Conservation (phyloP, 163 green algal species). For the Chloroidium sp. region DNA sequence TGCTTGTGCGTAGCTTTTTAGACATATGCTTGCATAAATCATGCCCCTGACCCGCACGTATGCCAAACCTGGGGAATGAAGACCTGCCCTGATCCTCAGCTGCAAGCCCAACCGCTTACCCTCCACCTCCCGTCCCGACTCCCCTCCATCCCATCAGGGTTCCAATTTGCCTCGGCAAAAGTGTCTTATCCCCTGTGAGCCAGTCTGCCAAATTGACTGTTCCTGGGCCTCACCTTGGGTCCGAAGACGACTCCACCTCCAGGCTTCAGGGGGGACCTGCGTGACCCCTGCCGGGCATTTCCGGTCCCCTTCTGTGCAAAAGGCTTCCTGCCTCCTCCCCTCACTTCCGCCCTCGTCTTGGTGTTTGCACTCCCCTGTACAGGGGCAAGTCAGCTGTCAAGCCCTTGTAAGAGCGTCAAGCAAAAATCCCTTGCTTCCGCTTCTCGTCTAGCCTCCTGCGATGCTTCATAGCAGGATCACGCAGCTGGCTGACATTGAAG, state of each 20-base stretch:
- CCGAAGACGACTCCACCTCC: slow-evolving; percentile 89
- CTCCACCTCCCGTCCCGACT: too few relatives aligned
- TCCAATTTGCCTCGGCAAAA: slow-evolving; percentile 1
- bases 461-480: neutral
- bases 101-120: too few relatives aligned
- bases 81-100: too few relatives aligned
- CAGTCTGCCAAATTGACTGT: neutral
- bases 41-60: too few relatives aligned
- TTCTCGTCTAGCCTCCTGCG: too few relatives aligned
- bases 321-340: slow-evolving; percentile 95
- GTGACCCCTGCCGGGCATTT: slow-evolving; percentile 76
- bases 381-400: neutral
- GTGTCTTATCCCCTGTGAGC: neutral
- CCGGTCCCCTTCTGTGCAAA: slow-evolving; percentile 96
- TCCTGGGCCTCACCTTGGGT: slow-evolving; percentile 60
- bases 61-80: too few relatives aligned
- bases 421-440: too few relatives aligned
- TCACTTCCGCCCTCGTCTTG: slow-evolving; percentile 86
- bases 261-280: slow-evolving; percentile 74
- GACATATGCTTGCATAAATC: too few relatives aligned
- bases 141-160: neutral
- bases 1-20: too few relatives aligned
- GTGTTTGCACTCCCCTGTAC: slow-evolving; percentile 88
- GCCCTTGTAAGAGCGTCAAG: neutral
- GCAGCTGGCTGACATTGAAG: neutral